Evolutionary conservation across 169 alveolate genomes (phyloP), one percentile per base, ranked within the genome.

Genomic region (Neospora caninum): DNA sequence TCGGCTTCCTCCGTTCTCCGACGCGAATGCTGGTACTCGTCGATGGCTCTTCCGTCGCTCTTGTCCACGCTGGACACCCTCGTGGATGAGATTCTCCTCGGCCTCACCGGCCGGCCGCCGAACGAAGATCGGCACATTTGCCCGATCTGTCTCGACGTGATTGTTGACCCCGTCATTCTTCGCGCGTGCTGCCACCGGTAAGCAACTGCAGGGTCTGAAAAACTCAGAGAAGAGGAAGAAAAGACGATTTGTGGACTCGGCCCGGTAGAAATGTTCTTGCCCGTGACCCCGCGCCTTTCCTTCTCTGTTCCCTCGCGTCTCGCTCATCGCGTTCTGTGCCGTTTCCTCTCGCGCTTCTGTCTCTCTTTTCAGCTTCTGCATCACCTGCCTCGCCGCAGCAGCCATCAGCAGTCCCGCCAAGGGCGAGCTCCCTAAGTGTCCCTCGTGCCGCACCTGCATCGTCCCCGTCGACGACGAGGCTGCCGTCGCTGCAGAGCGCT

Each of bases 131-230:
- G 80, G 20, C 82, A 93, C 43, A 80, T 67, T 2, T 93, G 95
- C 49, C 95, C 95, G 22, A 93, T 93, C 38, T 93, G 95, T 36
- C 88, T 93, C 31, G 95, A 93, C 78, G 80, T 93, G 6, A 58
- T 93, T 36, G 95, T 83, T 34, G 93, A 93, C 64, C 95, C 95
- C 42, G 93, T 93, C 34, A 93, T 84, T 39, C 78, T 93, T 1
- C n/a, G 95, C 18, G 95, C 92, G 20, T 93, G 95, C 88, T 93
- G 92, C 91, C 95, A 93, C 91, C 1, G 94, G 78, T 91, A 18
- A 82, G 89, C 34, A 18, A 34, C 4, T 20, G 82, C 34, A 9
- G 82, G 2, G 82, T 49, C 22, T 4, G 58, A 49, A 49, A 49
- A 13, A 49, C 4, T 13, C 13, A 7, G 58, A 49, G 58, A 4